phyloP scores from a whole-genome alignment of 2,329 filamentous ascomycete species.

The Metarhizium album region DNA sequence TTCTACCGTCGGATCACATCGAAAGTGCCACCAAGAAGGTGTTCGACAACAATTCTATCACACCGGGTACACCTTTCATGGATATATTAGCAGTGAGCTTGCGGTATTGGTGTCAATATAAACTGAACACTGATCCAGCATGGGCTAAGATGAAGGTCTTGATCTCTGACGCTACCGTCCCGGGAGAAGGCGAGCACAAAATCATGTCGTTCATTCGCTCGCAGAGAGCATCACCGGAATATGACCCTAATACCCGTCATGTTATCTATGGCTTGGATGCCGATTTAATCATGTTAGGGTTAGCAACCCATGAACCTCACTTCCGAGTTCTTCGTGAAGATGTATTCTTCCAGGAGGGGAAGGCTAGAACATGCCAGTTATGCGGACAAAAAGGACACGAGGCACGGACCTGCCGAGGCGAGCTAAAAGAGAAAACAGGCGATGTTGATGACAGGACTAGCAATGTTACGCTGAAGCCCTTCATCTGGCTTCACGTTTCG shows the following conservation, averaged over 20 bases:
- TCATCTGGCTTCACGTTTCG: constrained; percentile 95
- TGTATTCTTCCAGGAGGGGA: constrained; percentile 85
- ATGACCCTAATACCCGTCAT: constrained; percentile 93
- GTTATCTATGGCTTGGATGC: constrained; percentile 98
- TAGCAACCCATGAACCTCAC: constrained; percentile 94
- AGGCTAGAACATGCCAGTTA: constrained; percentile 69
- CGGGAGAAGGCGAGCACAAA: constrained; percentile 97
- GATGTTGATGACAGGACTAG: constrained; percentile 76
- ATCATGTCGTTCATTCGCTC: constrained; percentile 98
- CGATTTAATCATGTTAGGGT: constrained; percentile 95
- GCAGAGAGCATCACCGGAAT: constrained; percentile 78
- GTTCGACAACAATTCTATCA: constrained; percentile 82
- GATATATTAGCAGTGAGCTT: constrained; percentile 82
- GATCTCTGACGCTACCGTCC: constrained; percentile 95
- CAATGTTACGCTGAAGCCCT: constrained; percentile 66
- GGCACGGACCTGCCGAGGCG: constrained; percentile 72
- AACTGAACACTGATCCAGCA: constrained; percentile 89
- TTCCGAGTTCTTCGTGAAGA: constrained; percentile 95
- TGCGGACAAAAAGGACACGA: constrained; percentile 92
- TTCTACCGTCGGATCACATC: constrained; percentile 48
- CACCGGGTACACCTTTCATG: constrained; percentile 97
- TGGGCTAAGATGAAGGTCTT: constrained; percentile 97
- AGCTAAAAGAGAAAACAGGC: constrained; percentile 65
- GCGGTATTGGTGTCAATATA: constrained; percentile 95
- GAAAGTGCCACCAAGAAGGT: constrained; percentile 69